Evolutionary conservation across 805 yeast genomes (phyloP).

Genomic region (Cyberlindnera samutprakarnensis): DNA sequence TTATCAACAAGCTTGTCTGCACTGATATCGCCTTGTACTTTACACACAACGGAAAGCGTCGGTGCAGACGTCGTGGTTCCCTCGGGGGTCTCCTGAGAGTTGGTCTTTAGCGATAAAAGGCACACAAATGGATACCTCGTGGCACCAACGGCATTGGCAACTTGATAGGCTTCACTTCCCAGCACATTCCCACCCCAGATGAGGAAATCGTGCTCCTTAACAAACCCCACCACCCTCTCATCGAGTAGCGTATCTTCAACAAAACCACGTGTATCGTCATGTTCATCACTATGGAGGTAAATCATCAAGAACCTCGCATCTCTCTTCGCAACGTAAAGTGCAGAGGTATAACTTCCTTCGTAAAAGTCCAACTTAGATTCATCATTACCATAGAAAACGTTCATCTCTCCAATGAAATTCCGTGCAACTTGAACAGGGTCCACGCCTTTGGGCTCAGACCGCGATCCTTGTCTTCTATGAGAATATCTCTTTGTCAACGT

Average conservation of each 20-base stretch:
- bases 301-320: conserved; percentile 68
- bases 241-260: conserved; percentile 47
- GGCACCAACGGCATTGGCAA: conserved; percentile 66
- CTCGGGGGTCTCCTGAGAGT: conserved; percentile 41
- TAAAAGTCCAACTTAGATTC: conserved; percentile 32
- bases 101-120: conserved; percentile 54
- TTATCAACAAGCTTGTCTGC: conserved; percentile 35
- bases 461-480: conserved; percentile 29
- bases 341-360: conserved; percentile 75
- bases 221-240: conserved; percentile 38
- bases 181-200: conserved; percentile 86
- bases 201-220: conserved; percentile 44
- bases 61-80: conserved; percentile 49
- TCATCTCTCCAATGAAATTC: conserved; percentile 43
- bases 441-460: conserved; percentile 27
- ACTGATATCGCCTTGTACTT: conserved; percentile 50
- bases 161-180: conserved; percentile 78
- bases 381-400: conserved; percentile 31
- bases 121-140: conserved; percentile 80
- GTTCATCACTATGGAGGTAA: conserved; percentile 64
- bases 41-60: conserved; percentile 51
- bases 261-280: conserved; percentile 52
- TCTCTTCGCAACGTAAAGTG: conserved; percentile 60
- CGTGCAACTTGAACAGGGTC: conserved; percentile 50
- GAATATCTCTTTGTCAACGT: conserved; percentile 29